Evolutionary conservation across 2,329 filamentous ascomycete genomes (phyloP), one percentile per base, ranked within the genome.

Genomic region (Colletotrichum kahawae): DNA sequence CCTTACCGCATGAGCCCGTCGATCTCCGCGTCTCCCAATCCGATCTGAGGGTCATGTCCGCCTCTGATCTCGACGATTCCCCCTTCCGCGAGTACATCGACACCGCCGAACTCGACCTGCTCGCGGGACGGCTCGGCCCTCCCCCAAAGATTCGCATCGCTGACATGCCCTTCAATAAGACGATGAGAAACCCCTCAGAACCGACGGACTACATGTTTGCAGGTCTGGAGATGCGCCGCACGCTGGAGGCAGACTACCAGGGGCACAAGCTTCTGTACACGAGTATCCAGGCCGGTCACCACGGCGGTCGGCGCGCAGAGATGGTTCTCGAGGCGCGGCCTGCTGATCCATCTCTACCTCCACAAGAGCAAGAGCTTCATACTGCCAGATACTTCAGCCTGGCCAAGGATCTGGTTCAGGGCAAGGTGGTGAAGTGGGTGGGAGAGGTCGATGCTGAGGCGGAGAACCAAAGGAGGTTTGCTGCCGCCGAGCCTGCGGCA

Each of bases 171-270:
- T 24, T 29, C 36, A 13, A 57, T 43, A 4, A 9, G 13, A 33
- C 38, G 27, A n/a, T 48, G 36, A 74, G 27, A 33, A 67, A 21
- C n/a, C 14, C 66, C 7, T 36, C 38, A 8, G 48, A 64, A 12
- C 48, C 36, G 5, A n/a, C 38, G 24, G 24, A 78, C 33, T 74
- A 85, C 78, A 70, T 84, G 18, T 90, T 91, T 79, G 83, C 85
- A 63, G 89, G 89, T 9, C 83, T 90, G 2, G 89, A 92, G 78
- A 83, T 91, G 51, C 88, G 87, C 60, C 88, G 88, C 72, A 81
- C 83, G 29, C 81, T 88, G 62, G 82, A 87, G 12, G 81, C 86
- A 51, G 79, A 84, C 3, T 88, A 86, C 80, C 76, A 82, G 8
- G 85, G 84, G 57, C 86, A 88, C 81, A 86, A 80, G 13, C 81